Evolutionary conservation across 495 filamentous ascomycete genomes (phyloP), one percentile per base, ranked within the genome.

Genomic region (Stereocaulon alpinum): DNA sequence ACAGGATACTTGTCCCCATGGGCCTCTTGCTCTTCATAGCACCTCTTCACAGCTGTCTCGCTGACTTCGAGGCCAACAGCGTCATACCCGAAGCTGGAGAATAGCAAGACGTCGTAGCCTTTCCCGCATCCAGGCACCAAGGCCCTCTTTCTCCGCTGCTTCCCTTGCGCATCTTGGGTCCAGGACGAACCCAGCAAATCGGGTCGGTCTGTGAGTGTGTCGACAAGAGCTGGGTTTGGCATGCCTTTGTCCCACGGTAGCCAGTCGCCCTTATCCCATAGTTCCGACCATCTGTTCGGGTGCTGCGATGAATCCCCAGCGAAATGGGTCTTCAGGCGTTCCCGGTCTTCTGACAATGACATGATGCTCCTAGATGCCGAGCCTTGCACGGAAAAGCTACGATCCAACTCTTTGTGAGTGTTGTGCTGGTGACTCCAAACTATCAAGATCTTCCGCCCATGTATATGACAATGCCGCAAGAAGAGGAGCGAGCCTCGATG

Each of bases 61-160:
- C 84, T 85, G 50, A 79, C 77, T 60, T 92, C 89, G 9, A 94
- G 72, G 0, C 89, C 89, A 61, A 81, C 84, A 0, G 81, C 81
- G 68, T 91, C 83, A 68, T 85, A 91, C 0, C 87, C 88, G 60
- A 82, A 79, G 45, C 81, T 77, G 40, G 80, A 77, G n/a, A 91
- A 75, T 42, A 91, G 72, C 34, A 88, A 72, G 6, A 87, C 83
- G 70, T 91, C 87, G 66, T 89, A 81, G 3, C 87, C 89, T 43
- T 82, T 76, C 2, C 88, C 89, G 68, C 89, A 93, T 6, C 89
- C 89, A 0, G 84, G 82, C 9, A 88, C 80, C 11, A 87, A 67
- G 6, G 81, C 84, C 48, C 69, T 80, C 40, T 76, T 77, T 27
- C 71, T 67, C 42, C 63, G 66, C 27, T 52, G 58, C 14, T 65